Conservation (phyloP, 2,329 filamentous ascomycete genomes). For the Neophaeococcomyces mojaviensis region DNA sequence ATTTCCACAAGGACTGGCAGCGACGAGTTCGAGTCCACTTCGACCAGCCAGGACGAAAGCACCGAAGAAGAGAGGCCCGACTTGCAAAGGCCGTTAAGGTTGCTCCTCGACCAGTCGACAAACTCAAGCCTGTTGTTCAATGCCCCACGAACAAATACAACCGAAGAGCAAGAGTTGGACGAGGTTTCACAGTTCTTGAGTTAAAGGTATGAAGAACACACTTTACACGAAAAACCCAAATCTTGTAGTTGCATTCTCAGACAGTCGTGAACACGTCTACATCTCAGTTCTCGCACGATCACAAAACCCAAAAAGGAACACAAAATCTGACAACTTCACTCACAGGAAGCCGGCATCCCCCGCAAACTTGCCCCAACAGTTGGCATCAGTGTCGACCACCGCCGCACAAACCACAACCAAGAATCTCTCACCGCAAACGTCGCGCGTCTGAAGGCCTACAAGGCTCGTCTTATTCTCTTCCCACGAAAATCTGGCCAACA, state of each 20-base stretch:
- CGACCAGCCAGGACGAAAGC: constrained; percentile 98
- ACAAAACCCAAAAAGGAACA: neutral
- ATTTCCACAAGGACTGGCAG: constrained; percentile 99
- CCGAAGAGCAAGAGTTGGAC: constrained; percentile 90
- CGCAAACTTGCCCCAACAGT: constrained; percentile 91
- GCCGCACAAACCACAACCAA: constrained; percentile 94
- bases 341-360: constrained; percentile 86
- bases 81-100: constrained; percentile 90
- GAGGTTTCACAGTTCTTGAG: constrained; percentile 95
- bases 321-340: constrained; percentile 9
- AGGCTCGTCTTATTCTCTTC: constrained; percentile 92
- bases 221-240: neutral
- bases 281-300: neutral
- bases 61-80: constrained; percentile 81
- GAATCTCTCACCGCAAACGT: constrained; percentile 94
- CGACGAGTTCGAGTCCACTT: constrained; percentile 98
- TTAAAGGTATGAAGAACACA: constrained; percentile 69
- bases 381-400: constrained; percentile 92
- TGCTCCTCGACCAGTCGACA: constrained; percentile 94
- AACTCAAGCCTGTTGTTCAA: constrained; percentile 89
- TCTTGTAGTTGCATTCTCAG: constrained; percentile 13
- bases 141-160: constrained; percentile 99
- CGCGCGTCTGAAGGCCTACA: constrained; percentile 96
- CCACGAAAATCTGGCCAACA: constrained; percentile 87
- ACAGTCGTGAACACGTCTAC: neutral